Evolutionary conservation across 2,329 filamentous ascomycete species (phyloP).

Genomic region (Immersiporthe knoxdaviesiana): DNA sequence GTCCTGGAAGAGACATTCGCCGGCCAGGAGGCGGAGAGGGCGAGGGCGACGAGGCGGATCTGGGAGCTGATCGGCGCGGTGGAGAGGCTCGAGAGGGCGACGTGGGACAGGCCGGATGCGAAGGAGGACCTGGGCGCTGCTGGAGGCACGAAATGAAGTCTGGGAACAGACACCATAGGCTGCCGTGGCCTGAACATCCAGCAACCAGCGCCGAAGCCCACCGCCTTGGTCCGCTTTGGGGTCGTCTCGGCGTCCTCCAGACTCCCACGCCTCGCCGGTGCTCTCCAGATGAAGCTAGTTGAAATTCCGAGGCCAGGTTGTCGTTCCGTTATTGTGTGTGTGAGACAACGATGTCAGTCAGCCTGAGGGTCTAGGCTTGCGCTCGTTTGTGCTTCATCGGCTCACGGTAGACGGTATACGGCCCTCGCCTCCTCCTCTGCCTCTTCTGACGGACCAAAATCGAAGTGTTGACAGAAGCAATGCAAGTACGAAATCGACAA

Average conservation of each 20-base stretch:
- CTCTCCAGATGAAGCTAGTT: too few species aligned
- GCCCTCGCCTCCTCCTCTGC: background rate
- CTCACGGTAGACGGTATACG: background rate
- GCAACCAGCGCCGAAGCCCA: background rate
- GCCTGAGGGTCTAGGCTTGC: background rate
- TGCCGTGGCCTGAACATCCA: background rate
- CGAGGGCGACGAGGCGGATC: conserved; percentile 56
- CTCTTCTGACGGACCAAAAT: background rate
- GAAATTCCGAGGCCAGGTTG: background rate
- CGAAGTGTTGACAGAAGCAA: background rate
- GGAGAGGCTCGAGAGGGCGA: conserved; percentile 66
- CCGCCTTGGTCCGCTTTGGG: background rate
- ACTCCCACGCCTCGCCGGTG: too few species aligned
- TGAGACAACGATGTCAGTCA: background rate
- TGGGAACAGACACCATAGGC: background rate
- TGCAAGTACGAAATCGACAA: background rate
- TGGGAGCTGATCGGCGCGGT: conserved; percentile 61
- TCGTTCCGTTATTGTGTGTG: background rate
- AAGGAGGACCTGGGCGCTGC: conserved; percentile 68
- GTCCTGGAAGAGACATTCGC: conserved; percentile 42
- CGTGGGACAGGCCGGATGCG: conserved; percentile 74
- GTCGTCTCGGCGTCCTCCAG: too few species aligned
- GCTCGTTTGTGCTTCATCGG: background rate
- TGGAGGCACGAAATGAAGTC: conserved; percentile 17
- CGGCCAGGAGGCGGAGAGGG: conserved; percentile 60